These are phyloP conservation scores for Leccinum olivaceopallidum DNA, from an alignment of 768 basidiomycete genomes.

Conservation along the genomic window DNA sequence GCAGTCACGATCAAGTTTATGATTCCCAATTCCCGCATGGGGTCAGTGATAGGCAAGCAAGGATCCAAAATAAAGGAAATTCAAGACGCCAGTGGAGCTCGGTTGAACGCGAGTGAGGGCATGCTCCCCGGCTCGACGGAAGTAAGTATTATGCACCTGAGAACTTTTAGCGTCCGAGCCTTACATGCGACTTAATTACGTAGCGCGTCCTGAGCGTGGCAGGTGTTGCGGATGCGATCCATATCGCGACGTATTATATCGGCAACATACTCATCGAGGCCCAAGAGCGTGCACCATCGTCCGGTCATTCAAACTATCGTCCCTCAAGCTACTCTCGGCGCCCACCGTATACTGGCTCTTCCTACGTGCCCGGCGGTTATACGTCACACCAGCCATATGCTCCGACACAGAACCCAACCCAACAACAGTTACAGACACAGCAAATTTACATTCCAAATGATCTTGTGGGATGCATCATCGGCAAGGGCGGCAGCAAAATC, in stretches of 20 bases:
- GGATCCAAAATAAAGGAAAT: constrained; percentile 99
- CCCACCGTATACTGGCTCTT: constrained; percentile 50
- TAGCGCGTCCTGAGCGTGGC: constrained; percentile 97
- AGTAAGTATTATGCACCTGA: constrained; percentile 46
- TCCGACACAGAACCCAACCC: constrained; percentile 57
- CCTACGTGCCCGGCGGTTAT: constrained; percentile 73
- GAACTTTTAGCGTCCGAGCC: constrained; percentile 4
- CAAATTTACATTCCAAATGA: constrained; percentile 99
- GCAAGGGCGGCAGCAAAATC: constrained; percentile 97
- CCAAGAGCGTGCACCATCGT: constrained; percentile 78
- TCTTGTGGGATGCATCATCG: constrained; percentile 95
- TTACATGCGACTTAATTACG: constrained; percentile 18
- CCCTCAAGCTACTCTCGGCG: constrained; percentile 62
- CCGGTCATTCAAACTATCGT: constrained; percentile 57
- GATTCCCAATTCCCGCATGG: constrained; percentile 99
- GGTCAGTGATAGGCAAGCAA: constrained; percentile 96
- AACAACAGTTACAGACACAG: constrained; percentile 86
- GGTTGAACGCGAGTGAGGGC: constrained; percentile 95
- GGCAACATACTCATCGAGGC: constrained; percentile 97
- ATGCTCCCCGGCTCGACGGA: constrained; percentile 99
- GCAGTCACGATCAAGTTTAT: constrained; percentile 99
- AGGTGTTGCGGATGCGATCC: constrained; percentile 98
- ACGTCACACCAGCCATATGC: constrained; percentile 46
- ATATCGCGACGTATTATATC: constrained; percentile 99
- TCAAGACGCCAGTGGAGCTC: constrained; percentile 95